Evolutionary conservation across 2,329 filamentous ascomycete species (phyloP), one percentile per base, ranked within the genome.

Genomic region (Albifimbria verrucaria): DNA sequence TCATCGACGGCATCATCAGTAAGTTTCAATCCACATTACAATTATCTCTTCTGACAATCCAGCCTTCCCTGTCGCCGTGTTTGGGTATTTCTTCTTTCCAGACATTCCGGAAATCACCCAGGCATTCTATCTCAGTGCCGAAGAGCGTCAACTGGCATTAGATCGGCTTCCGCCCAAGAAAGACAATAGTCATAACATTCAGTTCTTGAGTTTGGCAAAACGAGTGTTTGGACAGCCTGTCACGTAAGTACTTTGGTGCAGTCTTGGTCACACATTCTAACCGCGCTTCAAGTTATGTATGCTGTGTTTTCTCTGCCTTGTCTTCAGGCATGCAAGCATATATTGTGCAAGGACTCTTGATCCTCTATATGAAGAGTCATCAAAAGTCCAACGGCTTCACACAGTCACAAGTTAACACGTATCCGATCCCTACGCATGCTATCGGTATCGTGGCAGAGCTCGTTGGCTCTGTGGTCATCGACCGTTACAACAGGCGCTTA

Each of bases 41-140:
- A 44, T 10, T 17, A 39, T 39, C 42, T 21, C 12, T 6, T 21
- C 12, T 6, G 4, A 44, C 12, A 6, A 44, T 21, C 12, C 22
- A 44, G 42, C 60, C 2, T 42, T 57, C 3, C 60, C 60, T 1
- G 55, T 62, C 4, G 60, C 60, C 1, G n/a, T 63, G 0, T 62
- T 62, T 7, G 60, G 60, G 1, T 62, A 57, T 9, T 24, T 62
- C 2, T 59, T 57, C 28, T 61, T 62, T 4, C 60, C 60, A 0
- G 60, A 62, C 15, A 53, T 57, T 0, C 58, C 78, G 0, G 71
- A 72, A n/a, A 66, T 57, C 10, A 68, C 64, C 1, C 63, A 61
- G 12, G 71, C 70, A 0, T 67, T 59, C 21, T 75, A 72, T 49
- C 59, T 69, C 5, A 67, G 57, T 0, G 58, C 66, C 15, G 55